A percentile compares a stretch with the other conserved stretches of the same genome.
Conservation (phyloP, 768 basidiomycete genomes). For the Mycena pura region DNA sequence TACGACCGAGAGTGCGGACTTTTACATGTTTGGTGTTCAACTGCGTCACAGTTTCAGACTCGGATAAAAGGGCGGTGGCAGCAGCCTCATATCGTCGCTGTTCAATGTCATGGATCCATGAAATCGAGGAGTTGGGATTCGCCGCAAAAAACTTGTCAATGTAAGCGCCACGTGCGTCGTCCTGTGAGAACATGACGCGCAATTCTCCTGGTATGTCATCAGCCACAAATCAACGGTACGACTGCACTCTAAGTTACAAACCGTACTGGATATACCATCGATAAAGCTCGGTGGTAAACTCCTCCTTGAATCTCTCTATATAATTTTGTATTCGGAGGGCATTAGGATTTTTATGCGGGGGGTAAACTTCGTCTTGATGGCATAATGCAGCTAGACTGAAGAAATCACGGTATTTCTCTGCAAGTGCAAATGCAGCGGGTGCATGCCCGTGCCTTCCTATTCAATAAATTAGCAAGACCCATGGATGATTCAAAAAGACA, state of each 20-base stretch:
- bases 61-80: slow-evolving; percentile 65
- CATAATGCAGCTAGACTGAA: slow-evolving; percentile 85
- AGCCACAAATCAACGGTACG: slow-evolving; percentile 2
- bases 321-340: slow-evolving; percentile 69
- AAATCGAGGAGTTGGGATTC: slow-evolving; percentile 63
- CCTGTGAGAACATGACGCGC: slow-evolving; percentile 81
- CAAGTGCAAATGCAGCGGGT: slow-evolving; percentile 77
- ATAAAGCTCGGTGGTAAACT: slow-evolving; percentile 89
- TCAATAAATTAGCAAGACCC: slow-evolving; percentile 1
- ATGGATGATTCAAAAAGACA: slow-evolving; percentile 33
- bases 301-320: slow-evolving; percentile 78
- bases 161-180: slow-evolving; percentile 63
- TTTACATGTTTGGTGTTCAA: slow-evolving; percentile 82
- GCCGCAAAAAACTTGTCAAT: slow-evolving; percentile 77
- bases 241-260: slow-evolving; percentile 36
- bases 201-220: slow-evolving; percentile 81
- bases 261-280: slow-evolving; percentile 93
- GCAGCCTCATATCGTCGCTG: slow-evolving; percentile 71
- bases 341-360: slow-evolving; percentile 70
- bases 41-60: slow-evolving; percentile 60
- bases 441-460: slow-evolving; percentile 72
- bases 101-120: slow-evolving; percentile 90
- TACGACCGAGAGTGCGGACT: slow-evolving; percentile 6
- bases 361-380: slow-evolving; percentile 68
- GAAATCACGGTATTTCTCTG: slow-evolving; percentile 89